Conservation (phyloP, 495 filamentous ascomycete species). For the Aspergillus egyptiacus region DNA sequence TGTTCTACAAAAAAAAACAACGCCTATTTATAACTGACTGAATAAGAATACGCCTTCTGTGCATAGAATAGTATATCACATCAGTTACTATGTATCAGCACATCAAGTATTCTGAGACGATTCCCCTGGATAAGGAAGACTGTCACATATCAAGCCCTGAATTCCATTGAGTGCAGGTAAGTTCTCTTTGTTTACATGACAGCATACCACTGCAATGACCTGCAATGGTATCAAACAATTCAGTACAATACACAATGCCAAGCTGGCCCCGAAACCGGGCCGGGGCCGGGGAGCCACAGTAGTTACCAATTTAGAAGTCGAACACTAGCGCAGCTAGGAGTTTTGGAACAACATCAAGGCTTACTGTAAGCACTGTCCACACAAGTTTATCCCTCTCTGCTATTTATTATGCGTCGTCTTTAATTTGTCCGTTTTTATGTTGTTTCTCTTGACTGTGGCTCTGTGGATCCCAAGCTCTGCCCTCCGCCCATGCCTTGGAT, state of each 20-base stretch:
- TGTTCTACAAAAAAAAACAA: too few relatives aligned
- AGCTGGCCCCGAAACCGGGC: background rate
- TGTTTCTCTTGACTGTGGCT: background rate
- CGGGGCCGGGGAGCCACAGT: background rate
- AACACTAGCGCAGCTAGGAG: background rate
- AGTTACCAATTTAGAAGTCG: conserved; percentile 1
- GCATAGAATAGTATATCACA: too few relatives aligned
- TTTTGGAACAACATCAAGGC: background rate
- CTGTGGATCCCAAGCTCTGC: background rate
- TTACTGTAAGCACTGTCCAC: too few relatives aligned
- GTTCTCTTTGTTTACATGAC: too few relatives aligned
- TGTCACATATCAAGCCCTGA: too few relatives aligned
- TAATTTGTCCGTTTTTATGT: background rate
- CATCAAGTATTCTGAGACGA: too few relatives aligned
- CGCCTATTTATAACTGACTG: too few relatives aligned
- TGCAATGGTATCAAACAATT: conserved; percentile 3
- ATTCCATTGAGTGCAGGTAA: too few relatives aligned
- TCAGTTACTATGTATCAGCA: too few relatives aligned
- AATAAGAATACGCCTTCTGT: too few relatives aligned
- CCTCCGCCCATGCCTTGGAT: background rate
- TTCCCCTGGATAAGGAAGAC: too few relatives aligned
- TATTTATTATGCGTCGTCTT: conserved; percentile 6
- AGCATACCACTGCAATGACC: too few relatives aligned
- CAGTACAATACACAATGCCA: background rate
- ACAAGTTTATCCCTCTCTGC: background rate